Conservation (phyloP, 2,329 filamentous ascomycete genomes). For the Alternaria atra region DNA sequence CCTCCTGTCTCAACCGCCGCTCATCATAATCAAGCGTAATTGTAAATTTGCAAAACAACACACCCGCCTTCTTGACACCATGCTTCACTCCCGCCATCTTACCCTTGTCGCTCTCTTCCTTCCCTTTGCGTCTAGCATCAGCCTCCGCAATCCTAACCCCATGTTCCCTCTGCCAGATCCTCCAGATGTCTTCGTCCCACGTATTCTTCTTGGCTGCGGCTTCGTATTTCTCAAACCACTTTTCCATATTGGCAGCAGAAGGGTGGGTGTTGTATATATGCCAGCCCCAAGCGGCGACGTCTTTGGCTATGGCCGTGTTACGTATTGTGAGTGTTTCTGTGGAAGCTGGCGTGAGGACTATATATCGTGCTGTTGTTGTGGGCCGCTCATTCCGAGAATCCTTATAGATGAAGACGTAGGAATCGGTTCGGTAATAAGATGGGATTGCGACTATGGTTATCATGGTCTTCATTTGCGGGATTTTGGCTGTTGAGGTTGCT, state of each 20-base stretch:
- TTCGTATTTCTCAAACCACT: conserved; percentile 3
- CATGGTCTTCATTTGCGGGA: neutral
- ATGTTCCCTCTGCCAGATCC: conserved; percentile 13
- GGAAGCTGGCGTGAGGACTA: neutral
- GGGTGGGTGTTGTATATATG: neutral
- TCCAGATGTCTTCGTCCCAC: conserved; percentile 12
- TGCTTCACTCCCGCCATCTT: neutral
- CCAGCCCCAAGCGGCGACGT: conserved; percentile 10
- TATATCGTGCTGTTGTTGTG: conserved; percentile 11
- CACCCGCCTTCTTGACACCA: neutral
- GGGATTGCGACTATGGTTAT: conserved; percentile 1
- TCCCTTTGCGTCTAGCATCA: neutral
- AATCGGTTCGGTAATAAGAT: conserved; percentile 5
- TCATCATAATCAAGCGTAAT: neutral
- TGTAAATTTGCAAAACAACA: neutral
- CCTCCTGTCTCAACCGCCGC: neutral
- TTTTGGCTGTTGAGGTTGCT: neutral
- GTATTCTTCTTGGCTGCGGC: neutral
- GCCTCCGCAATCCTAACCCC: neutral
- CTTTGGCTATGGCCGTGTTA: conserved; percentile 9
- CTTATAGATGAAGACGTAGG: neutral
- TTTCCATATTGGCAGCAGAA: neutral
- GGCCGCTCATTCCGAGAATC: neutral
- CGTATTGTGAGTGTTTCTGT: neutral
- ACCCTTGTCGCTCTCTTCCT: neutral